These are phyloP conservation scores for Infundibulicybe gibba DNA, from an alignment of 768 basidiomycete genomes.

Conservation along the genomic window DNA sequence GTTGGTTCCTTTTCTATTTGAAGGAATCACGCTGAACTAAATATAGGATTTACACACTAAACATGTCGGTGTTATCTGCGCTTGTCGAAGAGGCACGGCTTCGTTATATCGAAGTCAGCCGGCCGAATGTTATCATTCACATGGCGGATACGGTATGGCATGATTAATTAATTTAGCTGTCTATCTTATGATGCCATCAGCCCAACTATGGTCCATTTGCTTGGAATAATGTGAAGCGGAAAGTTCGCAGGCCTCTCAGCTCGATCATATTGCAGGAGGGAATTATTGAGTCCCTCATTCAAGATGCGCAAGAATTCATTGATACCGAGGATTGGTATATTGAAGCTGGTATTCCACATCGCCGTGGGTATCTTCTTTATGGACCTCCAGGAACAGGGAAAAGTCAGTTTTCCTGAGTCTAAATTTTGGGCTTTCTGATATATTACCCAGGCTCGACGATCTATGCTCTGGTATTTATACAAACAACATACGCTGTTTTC, in stretches of 20 bases:
- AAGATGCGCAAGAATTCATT: conserved; percentile 52
- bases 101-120: conserved; percentile 29
- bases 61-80: conserved; percentile 28
- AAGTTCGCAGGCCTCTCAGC: conserved; percentile 45
- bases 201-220: conserved; percentile 32
- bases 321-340: conserved; percentile 54
- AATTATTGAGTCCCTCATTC: conserved; percentile 40
- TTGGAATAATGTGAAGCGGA: conserved; percentile 45
- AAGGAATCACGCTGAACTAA: neutral
- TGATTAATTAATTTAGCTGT: neutral
- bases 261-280: conserved; percentile 51
- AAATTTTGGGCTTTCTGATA: conserved; percentile 17
- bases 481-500: no score
- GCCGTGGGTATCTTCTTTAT: conserved; percentile 52
- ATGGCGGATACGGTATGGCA: conserved; percentile 24
- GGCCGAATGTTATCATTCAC: conserved; percentile 31
- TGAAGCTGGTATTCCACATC: conserved; percentile 53
- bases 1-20: conserved; percentile 13
- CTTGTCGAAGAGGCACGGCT: conserved; percentile 31
- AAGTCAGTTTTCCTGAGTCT: conserved; percentile 29
- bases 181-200: conserved; percentile 14
- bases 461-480: conserved; percentile 39
- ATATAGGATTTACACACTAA: conserved; percentile 35
- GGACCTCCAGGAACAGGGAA: conserved; percentile 65
- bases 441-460: conserved; percentile 43